These are phyloP conservation scores for Sporothrix phasma DNA, from an alignment of 2,329 filamentous ascomycete species.

Conservation along the genomic window DNA sequence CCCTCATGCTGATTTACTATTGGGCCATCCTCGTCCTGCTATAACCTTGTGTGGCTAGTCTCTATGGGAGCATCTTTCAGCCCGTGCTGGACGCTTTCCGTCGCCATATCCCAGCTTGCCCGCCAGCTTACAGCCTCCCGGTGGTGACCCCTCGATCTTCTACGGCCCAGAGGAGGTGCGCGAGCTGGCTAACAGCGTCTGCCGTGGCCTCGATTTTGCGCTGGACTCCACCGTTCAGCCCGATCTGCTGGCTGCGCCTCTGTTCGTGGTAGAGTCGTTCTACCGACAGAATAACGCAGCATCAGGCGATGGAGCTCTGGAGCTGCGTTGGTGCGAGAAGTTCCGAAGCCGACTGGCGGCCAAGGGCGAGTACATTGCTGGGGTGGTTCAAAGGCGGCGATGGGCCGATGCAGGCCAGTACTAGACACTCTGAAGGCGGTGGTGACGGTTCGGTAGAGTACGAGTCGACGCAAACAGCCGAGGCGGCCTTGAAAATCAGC, in stretches of 20 bases:
- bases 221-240: conserved; percentile 36
- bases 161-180: conserved; percentile 29
- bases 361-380: conserved; percentile 34
- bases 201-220: conserved; percentile 40
- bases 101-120: conserved; percentile 28
- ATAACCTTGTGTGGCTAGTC: conserved; percentile 36
- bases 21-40: conserved; percentile 43
- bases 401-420: conserved; percentile 29
- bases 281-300: conserved; percentile 31
- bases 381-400: conserved; percentile 29
- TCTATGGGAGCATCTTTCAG: conserved; percentile 37
- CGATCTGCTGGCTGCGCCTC: conserved; percentile 35
- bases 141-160: conserved; percentile 23
- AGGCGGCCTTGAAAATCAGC: no score
- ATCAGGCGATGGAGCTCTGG: conserved; percentile 34
- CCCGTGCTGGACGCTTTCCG: conserved; percentile 33
- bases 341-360: conserved; percentile 32
- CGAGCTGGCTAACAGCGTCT: conserved; percentile 39
- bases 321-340: conserved; percentile 39
- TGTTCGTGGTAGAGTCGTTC: conserved; percentile 34
- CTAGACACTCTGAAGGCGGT: conserved; percentile 1
- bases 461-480: neutral
- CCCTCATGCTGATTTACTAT: conserved; percentile 42
- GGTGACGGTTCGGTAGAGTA: neutral
- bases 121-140: conserved; percentile 30